Conservation (phyloP, 2,329 filamentous ascomycete species). For the Coleophoma crateriformis region DNA sequence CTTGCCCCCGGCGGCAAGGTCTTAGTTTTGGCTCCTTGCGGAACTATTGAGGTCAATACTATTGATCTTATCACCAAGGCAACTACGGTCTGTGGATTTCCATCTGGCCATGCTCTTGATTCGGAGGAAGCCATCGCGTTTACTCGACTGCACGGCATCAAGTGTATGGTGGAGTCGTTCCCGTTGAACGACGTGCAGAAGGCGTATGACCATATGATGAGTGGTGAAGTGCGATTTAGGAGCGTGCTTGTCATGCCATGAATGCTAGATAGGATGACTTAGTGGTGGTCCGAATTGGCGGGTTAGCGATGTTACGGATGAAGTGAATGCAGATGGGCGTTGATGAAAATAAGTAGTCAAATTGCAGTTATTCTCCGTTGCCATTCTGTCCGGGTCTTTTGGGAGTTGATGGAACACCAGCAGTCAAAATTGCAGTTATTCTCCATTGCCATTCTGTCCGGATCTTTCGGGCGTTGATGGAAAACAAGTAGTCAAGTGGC, state of each 20-base stretch:
- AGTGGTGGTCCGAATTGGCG: no score
- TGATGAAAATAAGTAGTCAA: no score
- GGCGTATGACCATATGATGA: constrained; percentile 22
- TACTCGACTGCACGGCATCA: constrained; percentile 52
- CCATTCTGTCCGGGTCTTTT: no score
- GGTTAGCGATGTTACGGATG: no score
- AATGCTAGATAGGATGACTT: neutral
- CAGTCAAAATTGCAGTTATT: no score
- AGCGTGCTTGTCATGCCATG: constrained; percentile 17
- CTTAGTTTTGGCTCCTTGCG: constrained; percentile 49
- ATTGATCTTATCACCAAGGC: constrained; percentile 40
- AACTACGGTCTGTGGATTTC: constrained; percentile 56
- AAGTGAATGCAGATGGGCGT: no score
- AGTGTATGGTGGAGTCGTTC: constrained; percentile 62
- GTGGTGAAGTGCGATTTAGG: constrained; percentile 20
- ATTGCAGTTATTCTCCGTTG: no score
- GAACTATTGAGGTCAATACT: constrained; percentile 38
- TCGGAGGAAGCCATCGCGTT: constrained; percentile 63
- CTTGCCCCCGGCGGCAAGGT: constrained; percentile 51
- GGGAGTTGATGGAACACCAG: no score
- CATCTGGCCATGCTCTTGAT: constrained; percentile 58
- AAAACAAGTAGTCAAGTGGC: no score
- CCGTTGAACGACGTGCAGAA: constrained; percentile 41
- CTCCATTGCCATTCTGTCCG: no score
- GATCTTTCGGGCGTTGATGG: no score